Evolutionary conservation across 1,284 basidiomycete species (phyloP), one percentile per base, ranked within the genome.

Genomic region (Heterobasidion annosum): DNA sequence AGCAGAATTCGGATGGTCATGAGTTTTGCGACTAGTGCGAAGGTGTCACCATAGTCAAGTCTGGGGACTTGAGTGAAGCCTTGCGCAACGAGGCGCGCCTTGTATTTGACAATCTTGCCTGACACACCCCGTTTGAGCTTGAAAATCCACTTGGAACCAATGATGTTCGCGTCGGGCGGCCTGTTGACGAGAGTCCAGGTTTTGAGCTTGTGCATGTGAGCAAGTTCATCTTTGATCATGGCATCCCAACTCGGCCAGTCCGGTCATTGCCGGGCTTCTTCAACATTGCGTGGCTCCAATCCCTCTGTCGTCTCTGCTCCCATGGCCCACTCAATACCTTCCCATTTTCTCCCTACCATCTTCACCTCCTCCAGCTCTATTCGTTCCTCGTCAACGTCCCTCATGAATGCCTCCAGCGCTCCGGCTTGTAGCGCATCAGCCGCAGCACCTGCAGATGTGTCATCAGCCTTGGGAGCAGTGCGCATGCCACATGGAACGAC

Each of bases 11-110:
- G 58, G 13, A 75, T 64, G 0, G 70, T 67, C 0, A 65, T 53
- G 2, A 71, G 63, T 12, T 65, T 62, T 6, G 68, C 68, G 0
- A 75, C 66, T 0, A 73, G 75, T 0, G 72, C 62, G 52, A 65
- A 75, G 0, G 70, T 75, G 35, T 77, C 63, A 18, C 68, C 65
- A 56, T 71, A 78, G 56, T 76, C 69, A 13, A 73, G 51, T 4
- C 73, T 68, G 2, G 63, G 62, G 0, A 63, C 55, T 58, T 80
- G 78, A 0, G 62, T 61, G 62, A 73, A 78, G 1, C 76, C 77
- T 45, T 70, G 65, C 0, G 71, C 75, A 1, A 73, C 69, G 2
- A 74, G 62, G 8, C 68, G 53, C 0, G 69, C 71, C 55, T 75
- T 76, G 58, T 65, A 62, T 18, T 62, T 58, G 16, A 58, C 51